Percentiles rank a stretch among this genome's conserved stretches.
Conservation (phyloP, 805 yeast species). For the Maudiozyma barnettii region DNA sequence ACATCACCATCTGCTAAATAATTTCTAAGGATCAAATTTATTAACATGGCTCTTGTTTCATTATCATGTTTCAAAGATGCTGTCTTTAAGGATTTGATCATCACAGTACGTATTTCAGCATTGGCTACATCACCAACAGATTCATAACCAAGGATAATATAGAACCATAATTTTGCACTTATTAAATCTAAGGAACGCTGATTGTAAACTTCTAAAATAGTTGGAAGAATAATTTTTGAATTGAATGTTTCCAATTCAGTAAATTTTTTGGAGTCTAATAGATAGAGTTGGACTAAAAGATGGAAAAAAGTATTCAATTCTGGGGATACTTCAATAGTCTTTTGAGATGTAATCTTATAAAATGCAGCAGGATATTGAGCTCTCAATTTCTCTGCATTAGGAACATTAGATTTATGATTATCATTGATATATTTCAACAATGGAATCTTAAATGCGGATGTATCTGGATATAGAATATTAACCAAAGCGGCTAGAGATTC, state of each 20-base stretch:
- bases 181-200: constrained; percentile 78
- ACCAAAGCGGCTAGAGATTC: constrained; percentile 49
- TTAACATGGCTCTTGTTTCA: constrained; percentile 82
- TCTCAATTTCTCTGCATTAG: constrained; percentile 29
- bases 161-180: constrained; percentile 89
- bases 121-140: constrained; percentile 27
- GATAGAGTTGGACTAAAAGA: constrained; percentile 64
- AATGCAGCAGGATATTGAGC: constrained; percentile 26
- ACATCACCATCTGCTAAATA: constrained; percentile 72
- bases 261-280: constrained; percentile 53
- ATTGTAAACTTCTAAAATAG: constrained; percentile 50
- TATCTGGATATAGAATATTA: constrained; percentile 43
- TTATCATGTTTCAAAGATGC: constrained; percentile 86
- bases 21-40: constrained; percentile 76
- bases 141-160: constrained; percentile 72
- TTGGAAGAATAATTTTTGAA: constrained; percentile 39
- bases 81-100: constrained; percentile 70
- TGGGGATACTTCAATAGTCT: constrained; percentile 45
- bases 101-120: constrained; percentile 47
- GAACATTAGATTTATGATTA: constrained; percentile 27
- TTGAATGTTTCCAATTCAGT: constrained; percentile 46
- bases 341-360: constrained; percentile 20
- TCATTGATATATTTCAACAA: constrained; percentile 35
- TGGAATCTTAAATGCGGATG: constrained; percentile 34
- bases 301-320: constrained; percentile 76